These are phyloP conservation scores for Brassica napus DNA, from an alignment of 345 rosid genomes.

Conservation along the genomic window Da-Ae NC_063438.1:24376501-24377000, in stretches of 20 bases:
- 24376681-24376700: conserved; percentile 48
- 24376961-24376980: conserved; percentile 40
- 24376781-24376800: no score
- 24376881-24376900: conserved; percentile 12
- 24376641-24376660: neutral
- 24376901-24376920: conserved; percentile 5
- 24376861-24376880: conserved; percentile 42
- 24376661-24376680: conserved; percentile 24
- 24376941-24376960: neutral
- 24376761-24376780: no score
- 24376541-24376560: conserved; percentile 52
- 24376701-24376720: conserved; percentile 44
- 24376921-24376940: neutral
- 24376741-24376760: no score
- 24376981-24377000: conserved; percentile 1
- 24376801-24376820: neutral
- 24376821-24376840: conserved; percentile 42
- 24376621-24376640: conserved; percentile 18
- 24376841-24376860: conserved; percentile 41
- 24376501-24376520: conserved; percentile 96
- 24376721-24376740: conserved; percentile 19
- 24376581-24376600: conserved; percentile 38
- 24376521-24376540: conserved; percentile 64
- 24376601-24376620: neutral
- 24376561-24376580: conserved; percentile 64